A percentile compares a stretch with the other conserved stretches of the same genome.
These are phyloP conservation scores for Corylus avellana DNA, from an alignment of 306 rosid species.

Conservation along the genomic window DNA sequence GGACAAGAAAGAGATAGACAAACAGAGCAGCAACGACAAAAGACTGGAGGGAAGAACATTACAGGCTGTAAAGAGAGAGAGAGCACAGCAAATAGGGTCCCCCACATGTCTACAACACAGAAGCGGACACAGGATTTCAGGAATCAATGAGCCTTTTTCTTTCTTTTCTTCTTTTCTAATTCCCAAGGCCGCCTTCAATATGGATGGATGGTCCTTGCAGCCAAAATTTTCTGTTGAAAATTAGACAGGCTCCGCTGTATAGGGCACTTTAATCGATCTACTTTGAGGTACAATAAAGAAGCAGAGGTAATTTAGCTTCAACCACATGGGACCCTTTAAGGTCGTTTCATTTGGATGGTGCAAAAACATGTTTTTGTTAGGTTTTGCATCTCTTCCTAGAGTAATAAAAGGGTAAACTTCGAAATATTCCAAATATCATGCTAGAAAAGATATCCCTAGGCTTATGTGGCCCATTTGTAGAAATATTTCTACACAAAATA, in stretches of 20 bases:
- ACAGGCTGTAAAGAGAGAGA: constrained; percentile 46
- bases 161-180: not conserved
- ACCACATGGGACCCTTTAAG: not conserved
- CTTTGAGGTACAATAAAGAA: not conserved
- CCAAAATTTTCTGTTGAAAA: constrained; percentile 8
- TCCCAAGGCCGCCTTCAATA: not conserved
- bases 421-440: no score
- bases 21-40: constrained; percentile 14
- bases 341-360: not conserved
- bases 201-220: not conserved
- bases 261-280: constrained; percentile 20
- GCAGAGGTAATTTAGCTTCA: not conserved
- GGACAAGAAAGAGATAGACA: not conserved
- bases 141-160: constrained; percentile 18
- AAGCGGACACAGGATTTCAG: constrained; percentile 22
- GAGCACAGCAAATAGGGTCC: constrained; percentile 24
- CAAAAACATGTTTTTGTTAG: no score
- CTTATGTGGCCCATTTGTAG: no score
- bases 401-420: no score
- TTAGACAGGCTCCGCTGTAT: constrained; percentile 12
- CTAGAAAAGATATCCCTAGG: no score
- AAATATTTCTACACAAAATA: no score
- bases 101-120: constrained; percentile 23
- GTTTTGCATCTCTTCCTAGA: no score
- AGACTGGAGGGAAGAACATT: not conserved